A percentile compares a stretch with the other conserved stretches of the same genome.
Conservation (phyloP, 2,329 filamentous ascomycete genomes). For the Penicillium sclerotigenum region DNA sequence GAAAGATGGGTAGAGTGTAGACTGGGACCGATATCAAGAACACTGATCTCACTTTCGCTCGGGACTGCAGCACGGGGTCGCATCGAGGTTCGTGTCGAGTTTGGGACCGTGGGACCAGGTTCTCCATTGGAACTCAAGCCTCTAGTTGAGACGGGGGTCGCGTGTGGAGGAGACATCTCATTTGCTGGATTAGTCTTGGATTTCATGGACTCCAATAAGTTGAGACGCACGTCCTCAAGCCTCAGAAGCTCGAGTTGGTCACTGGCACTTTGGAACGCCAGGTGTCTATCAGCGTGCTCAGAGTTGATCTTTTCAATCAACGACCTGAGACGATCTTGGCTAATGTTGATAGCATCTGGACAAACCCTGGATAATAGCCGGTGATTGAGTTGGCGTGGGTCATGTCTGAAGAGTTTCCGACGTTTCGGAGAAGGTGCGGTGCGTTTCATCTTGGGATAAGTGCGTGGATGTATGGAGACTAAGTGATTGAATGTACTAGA, state of each 20-base stretch:
- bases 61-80: not conserved
- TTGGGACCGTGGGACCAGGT: not conserved
- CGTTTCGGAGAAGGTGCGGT: not conserved
- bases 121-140: not conserved
- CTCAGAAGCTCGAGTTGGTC: not conserved
- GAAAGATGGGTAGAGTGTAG: not conserved
- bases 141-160: not conserved
- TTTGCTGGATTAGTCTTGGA: not conserved
- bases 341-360: not conserved
- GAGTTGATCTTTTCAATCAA: not conserved
- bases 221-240: not conserved
- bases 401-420: too few relatives aligned
- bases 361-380: not conserved
- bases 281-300: not conserved
- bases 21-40: conserved; percentile 26
- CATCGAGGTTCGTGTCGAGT: not conserved
- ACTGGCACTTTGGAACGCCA: not conserved
- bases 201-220: not conserved
- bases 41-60: conserved; percentile 28
- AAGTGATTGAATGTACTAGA: rapidly evolving
- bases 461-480: not conserved
- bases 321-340: not conserved
- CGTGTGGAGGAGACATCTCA: too few relatives aligned
- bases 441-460: not conserved
- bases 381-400: not conserved